Percentiles rank a stretch among this genome's conserved stretches.
phyloP scores from a whole-genome alignment of 2,329 filamentous ascomycete species.

The Akanthomyces muscarius region DNA sequence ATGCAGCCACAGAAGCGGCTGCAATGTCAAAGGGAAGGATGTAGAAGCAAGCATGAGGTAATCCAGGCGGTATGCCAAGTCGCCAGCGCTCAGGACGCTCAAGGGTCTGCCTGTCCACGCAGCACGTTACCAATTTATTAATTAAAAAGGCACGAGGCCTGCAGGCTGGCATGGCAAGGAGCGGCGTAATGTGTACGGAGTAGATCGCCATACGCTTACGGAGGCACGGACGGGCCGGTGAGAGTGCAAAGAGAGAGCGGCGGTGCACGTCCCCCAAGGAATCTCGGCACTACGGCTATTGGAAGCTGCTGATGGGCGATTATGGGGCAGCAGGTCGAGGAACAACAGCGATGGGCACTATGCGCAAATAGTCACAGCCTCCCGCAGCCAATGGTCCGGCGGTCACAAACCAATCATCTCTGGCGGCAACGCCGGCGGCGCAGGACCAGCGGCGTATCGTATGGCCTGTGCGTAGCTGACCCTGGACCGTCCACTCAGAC shows the following conservation, averaged over 20 bases:
- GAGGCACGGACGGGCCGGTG: constrained; percentile 9
- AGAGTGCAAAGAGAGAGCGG: neutral
- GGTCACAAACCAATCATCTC: constrained; percentile 9
- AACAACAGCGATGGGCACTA: neutral
- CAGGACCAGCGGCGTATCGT: neutral
- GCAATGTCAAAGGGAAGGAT: neutral
- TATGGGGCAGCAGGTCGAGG: neutral
- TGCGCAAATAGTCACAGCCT: constrained; percentile 12
- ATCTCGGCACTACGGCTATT: constrained; percentile 18
- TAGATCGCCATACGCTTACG: neutral
- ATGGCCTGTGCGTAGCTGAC: constrained; percentile 9
- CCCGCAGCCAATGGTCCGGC: neutral
- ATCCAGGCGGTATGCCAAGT: neutral
- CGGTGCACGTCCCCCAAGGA: constrained; percentile 11
- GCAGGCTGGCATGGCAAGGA: neutral
- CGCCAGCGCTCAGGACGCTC: neutral
- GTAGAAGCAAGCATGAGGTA: neutral
- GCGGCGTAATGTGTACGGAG: neutral
- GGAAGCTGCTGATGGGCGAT: constrained; percentile 4
- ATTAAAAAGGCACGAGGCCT: neutral
- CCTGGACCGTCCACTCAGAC: neutral
- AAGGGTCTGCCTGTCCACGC: constrained; percentile 3
- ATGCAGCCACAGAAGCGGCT: neutral
- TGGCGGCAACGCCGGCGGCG: neutral
- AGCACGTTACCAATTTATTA: neutral